Conservation (phyloP, 176 grass and related monocot genomes). For the Melocanna baccifera region DNA sequence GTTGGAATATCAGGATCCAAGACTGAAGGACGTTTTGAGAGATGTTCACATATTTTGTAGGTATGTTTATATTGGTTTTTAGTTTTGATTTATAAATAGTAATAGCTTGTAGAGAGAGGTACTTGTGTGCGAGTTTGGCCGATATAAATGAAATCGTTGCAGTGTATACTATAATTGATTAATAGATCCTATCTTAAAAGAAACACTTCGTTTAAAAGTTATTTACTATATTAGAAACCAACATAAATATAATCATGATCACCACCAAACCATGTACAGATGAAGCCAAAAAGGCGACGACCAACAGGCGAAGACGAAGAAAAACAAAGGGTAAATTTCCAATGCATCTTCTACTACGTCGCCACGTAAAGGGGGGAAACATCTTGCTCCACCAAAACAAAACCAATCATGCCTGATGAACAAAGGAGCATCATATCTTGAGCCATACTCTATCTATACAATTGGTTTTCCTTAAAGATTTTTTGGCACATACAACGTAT, state of each 20-base stretch:
- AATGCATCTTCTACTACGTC: neutral
- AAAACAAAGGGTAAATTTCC: neutral
- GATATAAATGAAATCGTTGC: too few relatives aligned
- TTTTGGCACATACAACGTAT: too few relatives aligned
- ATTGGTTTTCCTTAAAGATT: neutral
- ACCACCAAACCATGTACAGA: neutral
- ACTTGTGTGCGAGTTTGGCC: too few relatives aligned
- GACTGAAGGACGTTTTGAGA: neutral
- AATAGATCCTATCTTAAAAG: too few relatives aligned
- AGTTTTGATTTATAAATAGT: too few relatives aligned
- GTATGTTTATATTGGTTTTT: too few relatives aligned
- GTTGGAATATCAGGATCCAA: neutral
- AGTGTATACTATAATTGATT: too few relatives aligned
- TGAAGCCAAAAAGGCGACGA: neutral
- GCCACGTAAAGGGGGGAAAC: neutral
- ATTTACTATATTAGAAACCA: too few relatives aligned
- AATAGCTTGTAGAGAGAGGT: too few relatives aligned
- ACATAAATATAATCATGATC: too few relatives aligned
- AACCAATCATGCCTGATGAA: neutral
- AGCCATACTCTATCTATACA: neutral
- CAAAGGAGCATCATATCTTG: slow-evolving; percentile 1
- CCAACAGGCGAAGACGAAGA: neutral
- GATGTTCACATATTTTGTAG: neutral
- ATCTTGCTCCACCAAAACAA: neutral
- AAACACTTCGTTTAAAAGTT: too few relatives aligned